These are phyloP conservation scores for Gossypium australe DNA, from an alignment of 345 rosid genomes.

Conservation along the genomic window DNA sequence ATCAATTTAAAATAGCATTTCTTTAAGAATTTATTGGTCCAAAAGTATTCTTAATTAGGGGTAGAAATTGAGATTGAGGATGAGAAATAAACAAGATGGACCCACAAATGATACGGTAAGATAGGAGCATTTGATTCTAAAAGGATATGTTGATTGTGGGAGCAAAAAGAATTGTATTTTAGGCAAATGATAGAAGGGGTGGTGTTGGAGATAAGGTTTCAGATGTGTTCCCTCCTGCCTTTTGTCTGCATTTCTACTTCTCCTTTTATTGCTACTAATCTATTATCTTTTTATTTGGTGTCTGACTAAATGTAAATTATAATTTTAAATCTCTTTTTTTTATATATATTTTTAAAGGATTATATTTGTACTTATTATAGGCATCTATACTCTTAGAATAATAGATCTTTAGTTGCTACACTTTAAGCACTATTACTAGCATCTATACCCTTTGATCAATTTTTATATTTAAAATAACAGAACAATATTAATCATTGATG, in stretches of 20 bases:
- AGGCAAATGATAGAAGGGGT: neutral
- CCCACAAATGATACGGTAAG: conserved; percentile 37
- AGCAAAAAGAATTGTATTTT: neutral
- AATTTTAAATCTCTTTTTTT: no score
- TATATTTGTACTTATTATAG: no score
- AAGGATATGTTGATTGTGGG: conserved; percentile 15
- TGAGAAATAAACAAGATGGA: neutral
- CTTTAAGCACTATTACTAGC: conserved; percentile 18
- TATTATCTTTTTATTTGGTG: conserved; percentile 5
- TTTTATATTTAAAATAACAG: neutral
- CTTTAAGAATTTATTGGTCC: no score
- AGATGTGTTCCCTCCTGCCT: conserved; percentile 16
- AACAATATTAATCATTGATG: neutral
- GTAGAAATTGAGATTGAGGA: neutral
- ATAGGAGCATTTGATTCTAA: conserved; percentile 35
- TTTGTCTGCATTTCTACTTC: conserved; percentile 21
- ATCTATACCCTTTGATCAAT: conserved; percentile 1
- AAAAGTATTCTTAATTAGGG: no score
- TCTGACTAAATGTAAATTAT: no score
- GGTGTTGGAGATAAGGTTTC: conserved; percentile 46
- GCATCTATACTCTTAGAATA: no score
- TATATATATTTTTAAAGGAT: no score
- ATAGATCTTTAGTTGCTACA: neutral
- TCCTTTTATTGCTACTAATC: conserved; percentile 18
- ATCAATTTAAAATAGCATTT: no score